phyloP scores from a whole-genome alignment of 148 eudicot genomes.

The Rhododendron molle region DNA sequence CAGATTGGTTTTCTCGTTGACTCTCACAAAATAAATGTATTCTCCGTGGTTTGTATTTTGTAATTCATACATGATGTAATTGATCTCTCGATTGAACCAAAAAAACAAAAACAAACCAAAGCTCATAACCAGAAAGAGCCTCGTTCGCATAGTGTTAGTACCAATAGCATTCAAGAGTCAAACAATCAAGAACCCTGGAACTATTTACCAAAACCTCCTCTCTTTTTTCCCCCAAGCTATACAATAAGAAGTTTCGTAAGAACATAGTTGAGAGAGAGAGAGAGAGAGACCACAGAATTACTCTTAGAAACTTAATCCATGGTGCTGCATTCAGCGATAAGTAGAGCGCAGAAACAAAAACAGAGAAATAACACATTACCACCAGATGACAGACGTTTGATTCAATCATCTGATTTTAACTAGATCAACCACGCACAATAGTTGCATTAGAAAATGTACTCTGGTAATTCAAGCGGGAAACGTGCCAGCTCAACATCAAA shows the following conservation, averaged over 20 bases:
- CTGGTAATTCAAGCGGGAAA: slow-evolving; percentile 58
- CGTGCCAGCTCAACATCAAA: slow-evolving; percentile 61
- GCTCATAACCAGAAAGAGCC: not conserved
- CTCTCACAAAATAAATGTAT: no score
- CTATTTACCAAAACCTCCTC: not conserved
- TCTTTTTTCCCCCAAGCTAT: not conserved
- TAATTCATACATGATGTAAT: no score
- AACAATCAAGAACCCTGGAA: not conserved
- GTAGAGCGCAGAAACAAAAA: not conserved
- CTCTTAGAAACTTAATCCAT: not conserved
- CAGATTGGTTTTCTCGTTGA: no score
- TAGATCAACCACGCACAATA: not conserved
- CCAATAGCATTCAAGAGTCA: not conserved
- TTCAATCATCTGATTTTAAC: not conserved
- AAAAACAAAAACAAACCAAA: no score
- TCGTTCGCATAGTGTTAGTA: not conserved
- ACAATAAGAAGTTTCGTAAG: not conserved
- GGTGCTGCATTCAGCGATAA: not conserved
- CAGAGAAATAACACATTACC: not conserved
- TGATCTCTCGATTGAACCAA: not conserved
- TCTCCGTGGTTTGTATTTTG: no score
- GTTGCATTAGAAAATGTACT: slow-evolving; percentile 62
- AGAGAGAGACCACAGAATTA: not conserved
- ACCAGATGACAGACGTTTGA: not conserved
- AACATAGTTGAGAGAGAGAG: not conserved